phyloP scores from a whole-genome alignment of 306 rosid species.

The Cucumis cinereus region DNA sequence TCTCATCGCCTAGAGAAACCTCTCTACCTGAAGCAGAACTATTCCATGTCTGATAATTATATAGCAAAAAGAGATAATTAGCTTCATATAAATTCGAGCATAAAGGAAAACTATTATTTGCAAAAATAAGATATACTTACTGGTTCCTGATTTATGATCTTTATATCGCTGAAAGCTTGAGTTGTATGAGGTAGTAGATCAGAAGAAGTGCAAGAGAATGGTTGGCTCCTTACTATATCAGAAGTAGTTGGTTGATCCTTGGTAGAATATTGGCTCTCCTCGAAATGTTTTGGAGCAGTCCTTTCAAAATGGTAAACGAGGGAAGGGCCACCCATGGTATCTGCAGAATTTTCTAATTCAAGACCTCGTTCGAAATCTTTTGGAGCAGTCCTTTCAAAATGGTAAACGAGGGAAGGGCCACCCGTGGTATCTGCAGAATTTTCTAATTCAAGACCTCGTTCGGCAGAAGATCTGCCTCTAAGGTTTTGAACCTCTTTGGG shows the following conservation, averaged over 20 bases:
- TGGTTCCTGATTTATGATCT: conserved; percentile 17
- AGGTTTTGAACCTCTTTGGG: background rate
- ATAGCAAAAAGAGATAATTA: conserved; percentile 11
- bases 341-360: conserved; percentile 18
- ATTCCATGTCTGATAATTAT: conserved; percentile 30
- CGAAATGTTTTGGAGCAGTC: conserved; percentile 18
- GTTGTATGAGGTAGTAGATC: conserved; percentile 19
- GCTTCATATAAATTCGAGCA: conserved; percentile 7
- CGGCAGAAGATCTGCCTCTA: background rate
- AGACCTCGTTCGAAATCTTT: conserved; percentile 8
- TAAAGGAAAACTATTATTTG: background rate
- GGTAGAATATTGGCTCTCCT: conserved; percentile 31
- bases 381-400: conserved; percentile 18
- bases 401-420: conserved; percentile 8
- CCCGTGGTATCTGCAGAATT: conserved; percentile 7
- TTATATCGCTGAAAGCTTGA: conserved; percentile 6
- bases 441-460: conserved; percentile 15
- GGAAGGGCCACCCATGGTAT: background rate
- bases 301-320: conserved; percentile 19
- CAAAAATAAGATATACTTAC: conserved; percentile 36
- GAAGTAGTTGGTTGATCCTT: conserved; percentile 14
- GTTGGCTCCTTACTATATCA: conserved; percentile 20
- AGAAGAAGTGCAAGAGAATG: conserved; percentile 17
- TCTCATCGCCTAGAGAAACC: conserved; percentile 16
- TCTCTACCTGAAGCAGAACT: conserved; percentile 28